Percentiles rank a stretch among this genome's conserved stretches.
phyloP scores from a whole-genome alignment of 2,329 filamentous ascomycete species.

The Monosporascus cannonballus region DNA sequence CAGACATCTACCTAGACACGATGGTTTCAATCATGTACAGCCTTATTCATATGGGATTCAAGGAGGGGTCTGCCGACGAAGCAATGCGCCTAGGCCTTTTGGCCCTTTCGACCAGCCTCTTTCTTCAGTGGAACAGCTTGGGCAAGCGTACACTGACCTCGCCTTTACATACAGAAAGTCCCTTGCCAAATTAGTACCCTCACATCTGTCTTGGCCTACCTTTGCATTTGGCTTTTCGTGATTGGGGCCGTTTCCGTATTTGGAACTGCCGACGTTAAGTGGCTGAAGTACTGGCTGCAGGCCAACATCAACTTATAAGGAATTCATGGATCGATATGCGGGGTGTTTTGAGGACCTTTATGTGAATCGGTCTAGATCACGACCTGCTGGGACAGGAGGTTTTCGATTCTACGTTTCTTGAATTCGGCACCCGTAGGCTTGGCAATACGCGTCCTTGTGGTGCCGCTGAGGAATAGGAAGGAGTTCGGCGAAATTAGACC shows the following conservation, averaged over 20 bases:
- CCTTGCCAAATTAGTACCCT: conserved; percentile 6
- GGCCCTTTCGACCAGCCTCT: conserved; percentile 30
- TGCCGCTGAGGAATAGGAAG: no score
- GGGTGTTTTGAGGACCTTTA: conserved; percentile 17
- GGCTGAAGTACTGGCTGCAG: conserved; percentile 16
- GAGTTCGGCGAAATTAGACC: no score
- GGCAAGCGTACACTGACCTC: conserved; percentile 13
- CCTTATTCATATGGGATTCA: conserved; percentile 28
- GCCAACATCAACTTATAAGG: conserved; percentile 11
- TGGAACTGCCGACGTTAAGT: conserved; percentile 9
- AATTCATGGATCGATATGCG: conserved; percentile 17
- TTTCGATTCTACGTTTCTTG: conserved; percentile 10
- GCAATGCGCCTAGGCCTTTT: conserved; percentile 33
- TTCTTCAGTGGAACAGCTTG: conserved; percentile 30
- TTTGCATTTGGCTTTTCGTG: conserved; percentile 22
- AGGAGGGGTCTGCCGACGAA: conserved; percentile 24
- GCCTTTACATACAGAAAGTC: conserved; percentile 7
- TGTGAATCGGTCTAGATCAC: conserved; percentile 27
- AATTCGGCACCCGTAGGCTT: no score
- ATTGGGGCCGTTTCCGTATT: conserved; percentile 20
- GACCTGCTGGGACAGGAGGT: conserved; percentile 21
- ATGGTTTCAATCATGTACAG: conserved; percentile 36
- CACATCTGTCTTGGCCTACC: conserved; percentile 6
- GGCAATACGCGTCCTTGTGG: no score
- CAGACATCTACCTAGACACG: conserved; percentile 15